A percentile compares a stretch with the other conserved stretches of the same genome.
Evolutionary conservation across 1,284 basidiomycete species (phyloP).

Genomic region (Veloboletus limbatus): DNA sequence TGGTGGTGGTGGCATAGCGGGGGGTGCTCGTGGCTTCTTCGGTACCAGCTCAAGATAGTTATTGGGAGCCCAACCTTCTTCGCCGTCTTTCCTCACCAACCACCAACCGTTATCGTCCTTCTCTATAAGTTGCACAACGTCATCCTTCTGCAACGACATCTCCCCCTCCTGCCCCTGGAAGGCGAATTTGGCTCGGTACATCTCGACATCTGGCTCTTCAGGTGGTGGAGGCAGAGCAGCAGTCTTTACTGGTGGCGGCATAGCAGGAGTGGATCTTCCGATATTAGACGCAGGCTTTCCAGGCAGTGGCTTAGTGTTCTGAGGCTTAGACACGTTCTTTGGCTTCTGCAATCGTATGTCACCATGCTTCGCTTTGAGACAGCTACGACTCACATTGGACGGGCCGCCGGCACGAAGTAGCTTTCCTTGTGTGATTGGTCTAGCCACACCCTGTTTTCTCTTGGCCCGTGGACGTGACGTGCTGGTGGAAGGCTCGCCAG

Average conservation of each 20-base stretch:
- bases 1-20: constrained; percentile 71
- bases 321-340: constrained; percentile 48
- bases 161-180: constrained; percentile 93
- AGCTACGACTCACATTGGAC: constrained; percentile 45
- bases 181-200: constrained; percentile 85
- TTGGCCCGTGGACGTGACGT: constrained; percentile 82
- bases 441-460: constrained; percentile 80
- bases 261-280: constrained; percentile 24
- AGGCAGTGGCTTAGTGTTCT: constrained; percentile 56
- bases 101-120: constrained; percentile 98
- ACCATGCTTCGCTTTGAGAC: constrained; percentile 1
- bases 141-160: constrained; percentile 87
- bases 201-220: constrained; percentile 64
- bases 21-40: constrained; percentile 54
- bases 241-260: constrained; percentile 39
- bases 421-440: constrained; percentile 85
- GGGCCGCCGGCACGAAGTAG: constrained; percentile 77
- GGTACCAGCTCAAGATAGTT: constrained; percentile 87
- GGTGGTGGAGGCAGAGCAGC: constrained; percentile 49
- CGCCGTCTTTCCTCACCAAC: constrained; percentile 84
- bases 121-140: constrained; percentile 88
- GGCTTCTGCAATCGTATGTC: constrained; percentile 40
- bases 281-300: constrained; percentile 40
- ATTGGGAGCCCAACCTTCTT: constrained; percentile 93
- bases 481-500: constrained; percentile 85